These are phyloP conservation scores for Funneliformis geosporum DNA, from an alignment of 192 early-diverging fungal species.

Conservation along the genomic window DNA sequence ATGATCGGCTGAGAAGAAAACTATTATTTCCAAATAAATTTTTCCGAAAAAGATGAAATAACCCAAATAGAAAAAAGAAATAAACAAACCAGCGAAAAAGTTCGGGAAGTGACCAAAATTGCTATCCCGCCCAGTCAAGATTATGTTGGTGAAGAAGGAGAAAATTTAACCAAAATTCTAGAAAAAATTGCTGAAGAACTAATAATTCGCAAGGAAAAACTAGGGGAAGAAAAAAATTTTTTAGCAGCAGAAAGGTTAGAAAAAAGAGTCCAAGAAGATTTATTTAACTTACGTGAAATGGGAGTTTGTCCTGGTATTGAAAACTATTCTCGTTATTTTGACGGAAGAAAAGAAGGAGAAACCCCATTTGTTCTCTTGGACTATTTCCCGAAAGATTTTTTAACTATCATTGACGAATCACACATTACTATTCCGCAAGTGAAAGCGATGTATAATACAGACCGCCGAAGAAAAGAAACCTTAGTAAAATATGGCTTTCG, in stretches of 20 bases:
- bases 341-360: background rate
- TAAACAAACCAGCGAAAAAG: slow-evolving; percentile 3
- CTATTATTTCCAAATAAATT: background rate
- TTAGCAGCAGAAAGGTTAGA: background rate
- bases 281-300: slow-evolving; percentile 13
- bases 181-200: background rate
- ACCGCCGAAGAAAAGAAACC: too few relatives aligned
- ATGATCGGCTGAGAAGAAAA: background rate
- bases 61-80: background rate
- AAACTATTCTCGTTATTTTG: slow-evolving; percentile 23
- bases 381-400: slow-evolving; percentile 16
- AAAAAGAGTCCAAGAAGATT: slow-evolving; percentile 15
- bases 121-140: slow-evolving; percentile 12
- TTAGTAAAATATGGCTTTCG: too few relatives aligned
- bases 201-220: background rate
- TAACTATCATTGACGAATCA: slow-evolving; percentile 23
- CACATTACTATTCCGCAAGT: slow-evolving; percentile 4
- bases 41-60: too few relatives aligned
- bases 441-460: too few relatives aligned
- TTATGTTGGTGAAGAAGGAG: slow-evolving; percentile 12
- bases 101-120: background rate
- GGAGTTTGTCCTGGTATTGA: slow-evolving; percentile 21
- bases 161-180: background rate
- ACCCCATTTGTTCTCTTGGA: slow-evolving; percentile 12
- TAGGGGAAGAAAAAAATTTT: background rate